phyloP scores from a whole-genome alignment of 768 basidiomycete species.

The Lactarius sp. region DNA sequence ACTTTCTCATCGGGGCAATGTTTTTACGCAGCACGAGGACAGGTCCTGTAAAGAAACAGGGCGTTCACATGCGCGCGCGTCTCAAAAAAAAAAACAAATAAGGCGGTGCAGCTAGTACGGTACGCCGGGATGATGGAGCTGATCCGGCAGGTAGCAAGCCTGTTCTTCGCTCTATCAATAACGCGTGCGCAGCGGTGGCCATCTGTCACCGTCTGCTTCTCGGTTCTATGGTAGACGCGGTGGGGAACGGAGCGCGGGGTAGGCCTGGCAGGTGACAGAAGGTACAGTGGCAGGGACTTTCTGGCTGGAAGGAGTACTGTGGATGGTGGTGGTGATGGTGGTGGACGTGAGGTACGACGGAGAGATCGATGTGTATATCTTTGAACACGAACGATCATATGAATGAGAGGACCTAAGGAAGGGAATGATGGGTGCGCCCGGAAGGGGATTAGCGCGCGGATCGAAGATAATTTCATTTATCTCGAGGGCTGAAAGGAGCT shows the following conservation, averaged over 20 bases:
- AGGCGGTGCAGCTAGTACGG: background rate
- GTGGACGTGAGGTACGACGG: background rate
- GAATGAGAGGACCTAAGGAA: background rate
- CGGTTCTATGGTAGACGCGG: background rate
- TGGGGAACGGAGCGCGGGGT: constrained; percentile 12
- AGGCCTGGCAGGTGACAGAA: constrained; percentile 19
- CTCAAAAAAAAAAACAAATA: background rate
- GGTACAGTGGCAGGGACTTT: background rate
- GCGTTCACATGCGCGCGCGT: background rate
- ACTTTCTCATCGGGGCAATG: background rate
- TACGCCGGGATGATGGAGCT: background rate
- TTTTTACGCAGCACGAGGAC: background rate
- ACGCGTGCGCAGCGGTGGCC: constrained; percentile 13
- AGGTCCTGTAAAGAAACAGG: background rate
- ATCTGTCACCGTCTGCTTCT: background rate
- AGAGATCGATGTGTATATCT: background rate
- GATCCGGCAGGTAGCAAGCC: constrained; percentile 1
- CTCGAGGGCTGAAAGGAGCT: constrained; percentile 8
- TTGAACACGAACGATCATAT: background rate
- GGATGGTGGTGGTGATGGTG: background rate
- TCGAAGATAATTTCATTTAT: constrained; percentile 19
- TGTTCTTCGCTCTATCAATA: background rate
- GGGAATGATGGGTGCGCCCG: background rate
- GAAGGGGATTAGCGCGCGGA: constrained; percentile 12
- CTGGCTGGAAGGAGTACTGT: constrained; percentile 2